Conservation (phyloP, 2,329 filamentous ascomycete species). For the Bipolaris sorokiniana region DNA sequence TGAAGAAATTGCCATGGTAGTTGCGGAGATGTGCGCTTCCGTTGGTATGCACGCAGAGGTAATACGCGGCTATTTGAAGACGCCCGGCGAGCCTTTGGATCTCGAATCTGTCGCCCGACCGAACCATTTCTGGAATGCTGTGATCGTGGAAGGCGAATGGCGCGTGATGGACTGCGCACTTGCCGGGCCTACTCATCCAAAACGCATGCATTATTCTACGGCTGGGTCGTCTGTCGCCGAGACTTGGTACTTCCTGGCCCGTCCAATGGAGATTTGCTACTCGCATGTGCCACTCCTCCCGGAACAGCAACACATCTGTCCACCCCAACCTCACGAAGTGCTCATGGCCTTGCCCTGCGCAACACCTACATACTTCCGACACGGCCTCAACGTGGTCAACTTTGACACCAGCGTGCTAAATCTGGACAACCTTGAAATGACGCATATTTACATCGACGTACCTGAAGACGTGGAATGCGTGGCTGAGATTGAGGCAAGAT, state of each 20-base stretch:
- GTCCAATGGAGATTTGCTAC: conserved; percentile 90
- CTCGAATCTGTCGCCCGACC: conserved; percentile 80
- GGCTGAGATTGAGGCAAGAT: conserved; percentile 87
- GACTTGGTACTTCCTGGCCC: conserved; percentile 89
- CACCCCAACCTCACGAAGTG: conserved; percentile 82
- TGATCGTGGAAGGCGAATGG: conserved; percentile 93
- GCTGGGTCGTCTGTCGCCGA: conserved; percentile 74
- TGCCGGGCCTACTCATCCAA: conserved; percentile 88
- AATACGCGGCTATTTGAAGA: conserved; percentile 87
- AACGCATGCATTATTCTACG: conserved; percentile 76
- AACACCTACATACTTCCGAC: conserved; percentile 86
- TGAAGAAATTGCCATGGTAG: conserved; percentile 86
- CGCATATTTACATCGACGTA: conserved; percentile 86
- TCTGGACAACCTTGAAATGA: conserved; percentile 91
- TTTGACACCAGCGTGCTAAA: conserved; percentile 88
- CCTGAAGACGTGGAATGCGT: conserved; percentile 89
- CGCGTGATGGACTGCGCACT: conserved; percentile 94
- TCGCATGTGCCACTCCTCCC: conserved; percentile 90
- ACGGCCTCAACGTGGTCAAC: conserved; percentile 78
- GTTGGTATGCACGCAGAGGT: conserved; percentile 88
- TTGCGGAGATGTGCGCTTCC: conserved; percentile 91
- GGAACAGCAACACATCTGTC: conserved; percentile 90
- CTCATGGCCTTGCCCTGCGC: conserved; percentile 85
- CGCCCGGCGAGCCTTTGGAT: conserved; percentile 77
- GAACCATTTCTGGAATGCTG: conserved; percentile 98